Evolutionary conservation across 345 rosid genomes (phyloP).

Genomic region (Aquilaria malaccensis): DNA sequence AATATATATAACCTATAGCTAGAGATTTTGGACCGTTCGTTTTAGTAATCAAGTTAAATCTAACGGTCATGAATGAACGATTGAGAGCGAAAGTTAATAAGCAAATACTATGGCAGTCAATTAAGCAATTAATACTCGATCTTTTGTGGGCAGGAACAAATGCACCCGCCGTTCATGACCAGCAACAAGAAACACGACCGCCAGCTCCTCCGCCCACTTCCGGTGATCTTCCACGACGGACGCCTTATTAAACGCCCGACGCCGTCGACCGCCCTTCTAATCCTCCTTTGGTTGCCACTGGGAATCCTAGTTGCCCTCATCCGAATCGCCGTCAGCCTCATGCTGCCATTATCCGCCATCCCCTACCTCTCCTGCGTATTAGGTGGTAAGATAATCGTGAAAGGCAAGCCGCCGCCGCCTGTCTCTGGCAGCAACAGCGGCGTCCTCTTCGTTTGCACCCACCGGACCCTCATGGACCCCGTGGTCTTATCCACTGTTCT

Average conservation of each 20-base stretch:
- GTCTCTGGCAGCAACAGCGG: conserved; percentile 34
- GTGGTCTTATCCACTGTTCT: conserved; percentile 70
- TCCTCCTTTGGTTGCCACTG: conserved; percentile 78
- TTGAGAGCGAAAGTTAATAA: too few relatives aligned
- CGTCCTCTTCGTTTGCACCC: conserved; percentile 83
- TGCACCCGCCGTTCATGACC: conserved; percentile 39
- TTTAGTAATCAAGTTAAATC: too few relatives aligned
- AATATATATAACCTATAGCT: too few relatives aligned
- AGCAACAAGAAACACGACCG: conserved; percentile 13
- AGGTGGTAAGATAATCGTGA: conserved; percentile 54
- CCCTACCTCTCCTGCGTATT: conserved; percentile 44
- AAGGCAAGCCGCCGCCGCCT: conserved; percentile 67
- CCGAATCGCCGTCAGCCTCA: conserved; percentile 40
- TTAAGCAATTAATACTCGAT: too few relatives aligned
- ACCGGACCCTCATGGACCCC: conserved; percentile 91
- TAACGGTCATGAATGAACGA: too few relatives aligned
- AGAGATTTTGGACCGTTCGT: too few relatives aligned
- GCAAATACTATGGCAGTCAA: too few relatives aligned
- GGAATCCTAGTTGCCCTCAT: conserved; percentile 56
- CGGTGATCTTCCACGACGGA: conserved; percentile 92
- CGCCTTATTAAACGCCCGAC: conserved; percentile 82
- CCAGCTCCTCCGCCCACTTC: conserved; percentile 43
- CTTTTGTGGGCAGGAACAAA: conserved; percentile 41
- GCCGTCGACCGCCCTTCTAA: conserved; percentile 55
- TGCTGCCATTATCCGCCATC: conserved; percentile 61